Evolutionary conservation across 129 eudicot species (phyloP), one percentile per base, ranked within the genome.

Genomic region (Helichrysum umbraculigerum): DNA sequence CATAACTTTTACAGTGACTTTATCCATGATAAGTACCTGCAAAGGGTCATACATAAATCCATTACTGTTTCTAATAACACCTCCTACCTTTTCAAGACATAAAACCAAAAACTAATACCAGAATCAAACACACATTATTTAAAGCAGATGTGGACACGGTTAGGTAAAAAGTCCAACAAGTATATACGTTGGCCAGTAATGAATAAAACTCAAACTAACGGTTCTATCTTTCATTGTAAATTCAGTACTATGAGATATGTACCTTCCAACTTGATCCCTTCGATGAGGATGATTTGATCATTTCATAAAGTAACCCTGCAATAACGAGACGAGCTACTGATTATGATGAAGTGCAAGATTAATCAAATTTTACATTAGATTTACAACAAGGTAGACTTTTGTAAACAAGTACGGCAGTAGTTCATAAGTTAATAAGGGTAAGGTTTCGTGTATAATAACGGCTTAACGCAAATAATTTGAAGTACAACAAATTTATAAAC

Each of bases 11-110:
- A 95, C 84, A 11, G 99, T 95, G 61, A 95, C 90, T 83, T 82
- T 95, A 81, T 95, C 99, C 99, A 95, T 95, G 80, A 95, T 91
- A 66, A 95, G 86, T 67, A 95, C 96, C 99, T 91, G 83, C 32
- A 66, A 41, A 76, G 21, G 64, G 78, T 58, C 66, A 65, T 35
- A 47, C 6, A 83, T 2, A 74, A 66, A 67, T 68, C 33, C 34
- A 25, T 47, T 41, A 19, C 19, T 25, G 35, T 30, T 30, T 57
- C 41, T 17, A 19, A 22, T 44, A 6, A 32, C 28, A 59, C 56
- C 39, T 20, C 56, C 37, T n/a, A 50, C 50, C 4, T 68, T 56
- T 74, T 67, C 52, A 73, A 30, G 51, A 67, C 9, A 28, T 17
- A 42, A 59, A 20, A 44, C 21, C 69, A 29, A 57, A 51, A 56